Conservation (phyloP, 371 early-diverging fungal species). For the Coemansia sp. region DNA sequence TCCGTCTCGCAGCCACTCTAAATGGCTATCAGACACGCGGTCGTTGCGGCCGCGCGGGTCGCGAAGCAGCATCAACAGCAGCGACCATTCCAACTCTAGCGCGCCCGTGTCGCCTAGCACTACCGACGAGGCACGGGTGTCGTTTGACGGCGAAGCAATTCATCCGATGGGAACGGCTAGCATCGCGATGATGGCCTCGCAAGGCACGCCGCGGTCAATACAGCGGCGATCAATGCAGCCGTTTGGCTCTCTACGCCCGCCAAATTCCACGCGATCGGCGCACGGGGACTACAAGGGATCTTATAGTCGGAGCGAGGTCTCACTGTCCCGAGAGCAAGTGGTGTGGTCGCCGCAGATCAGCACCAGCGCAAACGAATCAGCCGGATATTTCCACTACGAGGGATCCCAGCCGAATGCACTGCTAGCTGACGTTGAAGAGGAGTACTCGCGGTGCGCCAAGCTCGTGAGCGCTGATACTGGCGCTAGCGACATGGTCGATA, state of each 20-base stretch:
- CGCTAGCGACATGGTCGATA: neutral
- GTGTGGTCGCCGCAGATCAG: slow-evolving; percentile 48
- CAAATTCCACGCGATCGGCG: slow-evolving; percentile 10
- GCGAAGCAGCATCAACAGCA: slow-evolving; percentile 26
- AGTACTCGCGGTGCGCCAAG: slow-evolving; percentile 6
- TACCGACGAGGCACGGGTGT: slow-evolving; percentile 29
- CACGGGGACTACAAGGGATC: slow-evolving; percentile 24
- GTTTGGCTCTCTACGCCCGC: slow-evolving; percentile 24
- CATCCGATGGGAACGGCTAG: slow-evolving; percentile 18
- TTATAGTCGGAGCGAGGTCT: slow-evolving; percentile 39
- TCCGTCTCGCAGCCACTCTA: slow-evolving; percentile 11
- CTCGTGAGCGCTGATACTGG: neutral
- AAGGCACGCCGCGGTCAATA: slow-evolving; percentile 8
- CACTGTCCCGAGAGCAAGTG: slow-evolving; percentile 40
- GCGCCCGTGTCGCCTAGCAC: slow-evolving; percentile 29
- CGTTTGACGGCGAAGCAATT: slow-evolving; percentile 40
- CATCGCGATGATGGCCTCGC: slow-evolving; percentile 25
- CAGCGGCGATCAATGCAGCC: slow-evolving; percentile 22
- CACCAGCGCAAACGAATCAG: slow-evolving; percentile 20
- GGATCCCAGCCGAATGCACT: slow-evolving; percentile 9
- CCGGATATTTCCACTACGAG: slow-evolving; percentile 12
- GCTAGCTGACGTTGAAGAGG: slow-evolving; percentile 27
- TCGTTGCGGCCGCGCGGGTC: slow-evolving; percentile 21
- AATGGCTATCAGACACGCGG: slow-evolving; percentile 7
- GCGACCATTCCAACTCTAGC: slow-evolving; percentile 21